Conservation (phyloP, 441 rosid genomes). For the Gossypium aridum region DNA sequence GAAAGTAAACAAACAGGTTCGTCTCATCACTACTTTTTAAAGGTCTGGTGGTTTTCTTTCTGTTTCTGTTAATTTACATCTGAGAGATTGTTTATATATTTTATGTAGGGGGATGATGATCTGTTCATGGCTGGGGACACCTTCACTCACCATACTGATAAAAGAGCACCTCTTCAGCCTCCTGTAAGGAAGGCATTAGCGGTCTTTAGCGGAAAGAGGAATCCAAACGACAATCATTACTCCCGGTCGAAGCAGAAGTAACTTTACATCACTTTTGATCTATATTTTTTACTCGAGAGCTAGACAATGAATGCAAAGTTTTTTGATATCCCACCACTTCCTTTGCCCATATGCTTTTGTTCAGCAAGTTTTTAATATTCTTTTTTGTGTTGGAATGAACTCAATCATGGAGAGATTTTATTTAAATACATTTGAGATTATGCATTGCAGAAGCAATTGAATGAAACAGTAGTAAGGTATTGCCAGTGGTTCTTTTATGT, state of each 20-base stretch:
- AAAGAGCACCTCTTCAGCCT: conserved; percentile 62
- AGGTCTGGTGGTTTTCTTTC: not conserved
- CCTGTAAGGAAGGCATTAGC: conserved; percentile 80
- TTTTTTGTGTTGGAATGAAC: not conserved
- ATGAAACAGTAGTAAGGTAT: not conserved
- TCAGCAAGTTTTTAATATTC: not conserved
- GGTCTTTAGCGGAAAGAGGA: conserved; percentile 79
- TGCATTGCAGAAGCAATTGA: not conserved
- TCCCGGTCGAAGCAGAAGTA: conserved; percentile 52
- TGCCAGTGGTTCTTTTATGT: not conserved
- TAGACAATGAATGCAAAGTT: not conserved
- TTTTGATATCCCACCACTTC: not conserved
- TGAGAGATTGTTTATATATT: not conserved
- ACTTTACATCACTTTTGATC: not conserved
- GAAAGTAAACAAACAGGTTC: conserved; percentile 57
- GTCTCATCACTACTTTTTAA: not conserved
- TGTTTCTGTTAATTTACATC: not conserved
- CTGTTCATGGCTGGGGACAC: conserved; percentile 43
- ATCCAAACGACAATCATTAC: conserved; percentile 93
- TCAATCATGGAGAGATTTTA: not conserved
- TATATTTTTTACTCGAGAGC: not conserved
- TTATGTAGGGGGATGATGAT: conserved; percentile 60
- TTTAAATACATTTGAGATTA: not conserved
- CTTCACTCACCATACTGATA: conserved; percentile 57
- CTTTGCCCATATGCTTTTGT: not conserved